A percentile compares a stretch with the other conserved stretches of the same genome.
phyloP scores from a whole-genome alignment of 2,329 filamentous ascomycete genomes.

The Sordariomycetes sp. region DNA sequence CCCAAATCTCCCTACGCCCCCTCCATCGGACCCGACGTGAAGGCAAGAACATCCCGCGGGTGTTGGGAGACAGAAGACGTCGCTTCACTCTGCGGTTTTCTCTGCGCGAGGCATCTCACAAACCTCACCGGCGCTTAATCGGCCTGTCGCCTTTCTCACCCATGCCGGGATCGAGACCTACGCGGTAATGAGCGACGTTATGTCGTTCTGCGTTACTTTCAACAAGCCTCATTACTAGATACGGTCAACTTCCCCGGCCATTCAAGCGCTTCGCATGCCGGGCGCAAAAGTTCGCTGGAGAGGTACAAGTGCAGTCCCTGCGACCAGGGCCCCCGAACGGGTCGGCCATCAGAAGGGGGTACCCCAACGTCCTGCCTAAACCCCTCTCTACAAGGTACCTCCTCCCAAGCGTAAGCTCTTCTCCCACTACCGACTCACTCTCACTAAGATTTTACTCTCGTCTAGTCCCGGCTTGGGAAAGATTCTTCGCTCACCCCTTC shows the following conservation, averaged over 20 bases:
- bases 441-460: background rate
- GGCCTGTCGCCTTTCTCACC: background rate
- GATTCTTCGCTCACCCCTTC: background rate
- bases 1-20: background rate
- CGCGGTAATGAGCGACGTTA: background rate
- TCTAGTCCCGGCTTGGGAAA: background rate
- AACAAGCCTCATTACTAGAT: background rate
- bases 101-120: background rate
- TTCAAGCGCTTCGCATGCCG: background rate
- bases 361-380: background rate
- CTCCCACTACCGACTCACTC: background rate
- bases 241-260: background rate
- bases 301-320: background rate
- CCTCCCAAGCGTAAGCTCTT: background rate
- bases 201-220: background rate
- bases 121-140: background rate
- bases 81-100: background rate
- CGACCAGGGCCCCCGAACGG: background rate
- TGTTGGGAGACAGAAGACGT: background rate
- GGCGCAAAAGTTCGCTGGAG: background rate
- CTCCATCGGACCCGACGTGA: background rate
- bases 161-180: background rate
- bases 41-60: background rate
- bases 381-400: background rate
- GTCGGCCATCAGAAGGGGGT: background rate